phyloP scores from a whole-genome alignment of 163 green algal species.

The Prototheca cutis region DNA sequence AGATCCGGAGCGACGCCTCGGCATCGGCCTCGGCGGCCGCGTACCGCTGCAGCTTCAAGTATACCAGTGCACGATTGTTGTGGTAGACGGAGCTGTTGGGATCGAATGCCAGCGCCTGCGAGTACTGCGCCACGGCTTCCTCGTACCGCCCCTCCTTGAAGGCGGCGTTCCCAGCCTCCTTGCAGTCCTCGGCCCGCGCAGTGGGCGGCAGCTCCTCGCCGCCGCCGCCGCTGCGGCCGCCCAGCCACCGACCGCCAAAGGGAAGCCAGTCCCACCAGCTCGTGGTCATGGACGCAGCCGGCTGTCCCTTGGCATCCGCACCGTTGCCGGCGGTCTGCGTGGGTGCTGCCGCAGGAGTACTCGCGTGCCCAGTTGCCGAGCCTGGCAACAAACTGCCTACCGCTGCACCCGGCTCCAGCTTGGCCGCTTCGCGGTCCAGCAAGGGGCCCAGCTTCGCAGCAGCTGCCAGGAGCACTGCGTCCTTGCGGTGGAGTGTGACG shows the following conservation, averaged over 20 bases:
- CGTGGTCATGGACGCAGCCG: too few species aligned
- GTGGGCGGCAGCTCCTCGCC: too few species aligned
- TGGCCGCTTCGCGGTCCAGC: constrained; percentile 12
- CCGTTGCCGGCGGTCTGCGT: too few species aligned
- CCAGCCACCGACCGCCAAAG: too few species aligned
- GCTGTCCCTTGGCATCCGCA: too few species aligned
- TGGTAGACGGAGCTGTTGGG: constrained; percentile 39
- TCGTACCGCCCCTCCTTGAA: constrained; percentile 44
- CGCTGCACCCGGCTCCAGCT: too few species aligned
- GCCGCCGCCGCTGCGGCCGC: too few species aligned
- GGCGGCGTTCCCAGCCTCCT: constrained; percentile 51
- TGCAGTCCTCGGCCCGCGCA: constrained; percentile 23
- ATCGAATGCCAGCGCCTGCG: constrained; percentile 25
- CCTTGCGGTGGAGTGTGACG: constrained; percentile 28
- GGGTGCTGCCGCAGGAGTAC: too few species aligned
- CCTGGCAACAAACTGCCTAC: too few species aligned
- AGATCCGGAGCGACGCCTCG: constrained; percentile 43
- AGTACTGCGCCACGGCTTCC: constrained; percentile 57
- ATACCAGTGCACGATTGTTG: constrained; percentile 53
- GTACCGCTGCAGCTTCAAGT: constrained; percentile 48
- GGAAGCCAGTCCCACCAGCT: too few species aligned
- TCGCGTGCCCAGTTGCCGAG: too few species aligned
- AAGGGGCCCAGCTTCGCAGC: constrained; percentile 26
- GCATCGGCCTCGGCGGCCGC: constrained; percentile 66
- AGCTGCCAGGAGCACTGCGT: constrained; percentile 26